Percentiles rank a stretch among this genome's conserved stretches.
phyloP scores from a whole-genome alignment of 176 grass and related monocot species.

The Themeda triandra region DNA sequence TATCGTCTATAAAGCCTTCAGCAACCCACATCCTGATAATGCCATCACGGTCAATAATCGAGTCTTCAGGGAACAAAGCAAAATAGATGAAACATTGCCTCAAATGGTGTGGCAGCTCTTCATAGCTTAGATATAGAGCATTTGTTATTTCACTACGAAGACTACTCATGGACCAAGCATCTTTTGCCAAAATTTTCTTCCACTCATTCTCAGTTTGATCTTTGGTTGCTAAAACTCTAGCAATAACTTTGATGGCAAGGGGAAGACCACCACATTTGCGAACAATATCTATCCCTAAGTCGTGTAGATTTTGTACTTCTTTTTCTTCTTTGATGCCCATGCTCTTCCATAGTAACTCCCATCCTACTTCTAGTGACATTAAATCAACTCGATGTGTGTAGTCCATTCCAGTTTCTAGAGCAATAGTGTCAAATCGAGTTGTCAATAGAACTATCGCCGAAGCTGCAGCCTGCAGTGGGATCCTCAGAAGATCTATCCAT shows the following conservation, averaged over 20 bases:
- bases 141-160: neutral
- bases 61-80: conserved; percentile 3
- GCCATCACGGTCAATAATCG: neutral
- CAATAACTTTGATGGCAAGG: neutral
- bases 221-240: neutral
- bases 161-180: neutral
- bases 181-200: neutral
- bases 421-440: neutral
- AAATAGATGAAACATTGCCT: conserved; percentile 30
- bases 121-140: neutral
- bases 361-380: neutral
- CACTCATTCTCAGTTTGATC: neutral
- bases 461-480: neutral
- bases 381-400: conserved; percentile 17
- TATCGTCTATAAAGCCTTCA: conserved; percentile 17
- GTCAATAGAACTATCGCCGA: neutral
- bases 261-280: neutral
- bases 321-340: neutral
- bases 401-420: neutral
- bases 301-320: neutral
- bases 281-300: neutral
- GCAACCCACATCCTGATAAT: conserved; percentile 27
- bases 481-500: neutral
- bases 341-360: conserved; percentile 14
- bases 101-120: neutral